phyloP scores from a whole-genome alignment of 768 basidiomycete species.

The Rhodocollybia butyracea region DNA sequence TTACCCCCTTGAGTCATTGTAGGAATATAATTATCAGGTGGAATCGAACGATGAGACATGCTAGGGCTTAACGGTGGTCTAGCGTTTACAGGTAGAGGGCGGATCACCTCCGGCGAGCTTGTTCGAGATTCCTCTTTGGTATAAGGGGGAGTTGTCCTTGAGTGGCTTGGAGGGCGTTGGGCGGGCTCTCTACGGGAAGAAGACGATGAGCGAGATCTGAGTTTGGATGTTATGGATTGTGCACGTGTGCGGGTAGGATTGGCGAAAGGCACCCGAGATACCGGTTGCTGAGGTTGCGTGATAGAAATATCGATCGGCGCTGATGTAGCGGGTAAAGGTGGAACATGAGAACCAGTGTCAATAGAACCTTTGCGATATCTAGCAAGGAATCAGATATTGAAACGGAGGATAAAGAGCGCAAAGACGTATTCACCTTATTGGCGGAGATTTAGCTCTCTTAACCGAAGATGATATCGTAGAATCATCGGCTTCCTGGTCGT shows the following conservation, averaged over 20 bases:
- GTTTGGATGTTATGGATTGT: background rate
- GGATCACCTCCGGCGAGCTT: slow-evolving; percentile 5
- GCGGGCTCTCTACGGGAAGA: background rate
- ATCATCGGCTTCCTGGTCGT: background rate
- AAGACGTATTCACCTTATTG: slow-evolving; percentile 3
- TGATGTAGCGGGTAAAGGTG: background rate
- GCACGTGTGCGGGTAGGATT: background rate
- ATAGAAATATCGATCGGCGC: background rate
- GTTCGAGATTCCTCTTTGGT: background rate
- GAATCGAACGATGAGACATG: slow-evolving; percentile 2
- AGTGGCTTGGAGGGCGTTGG: background rate
- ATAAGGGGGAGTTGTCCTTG: background rate
- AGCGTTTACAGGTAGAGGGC: background rate
- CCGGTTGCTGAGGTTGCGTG: background rate
- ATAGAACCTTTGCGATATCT: background rate
- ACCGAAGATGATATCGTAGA: background rate
- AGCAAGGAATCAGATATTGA: background rate
- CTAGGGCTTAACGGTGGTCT: background rate
- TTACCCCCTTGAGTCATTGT: slow-evolving; percentile 1
- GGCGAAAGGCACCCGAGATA: background rate
- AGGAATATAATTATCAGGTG: slow-evolving; percentile 8
- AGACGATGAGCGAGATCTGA: background rate
- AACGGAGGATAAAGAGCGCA: background rate
- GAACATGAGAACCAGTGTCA: background rate
- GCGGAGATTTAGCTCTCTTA: background rate